Evolutionary conservation across 108 stramenopile genomes (phyloP).

Genomic region (Nitzschia putrida): DNA sequence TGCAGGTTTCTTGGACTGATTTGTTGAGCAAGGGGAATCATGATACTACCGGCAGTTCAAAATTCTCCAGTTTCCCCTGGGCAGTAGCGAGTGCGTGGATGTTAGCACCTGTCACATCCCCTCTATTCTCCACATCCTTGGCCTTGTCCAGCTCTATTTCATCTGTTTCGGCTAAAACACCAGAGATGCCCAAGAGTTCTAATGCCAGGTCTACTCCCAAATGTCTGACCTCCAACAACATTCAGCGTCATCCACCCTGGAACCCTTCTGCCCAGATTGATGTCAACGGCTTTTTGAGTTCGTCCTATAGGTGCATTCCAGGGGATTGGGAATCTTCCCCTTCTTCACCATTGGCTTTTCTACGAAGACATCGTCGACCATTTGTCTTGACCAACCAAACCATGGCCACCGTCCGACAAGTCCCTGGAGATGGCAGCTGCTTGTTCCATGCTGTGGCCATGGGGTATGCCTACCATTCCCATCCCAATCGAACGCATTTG

Average conservation of each 20-base stretch:
- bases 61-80: too few species aligned
- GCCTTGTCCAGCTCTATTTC: too few species aligned
- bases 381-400: constrained; percentile 1
- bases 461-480: constrained; percentile 27
- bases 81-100: too few species aligned
- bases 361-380: neutral
- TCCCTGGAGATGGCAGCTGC: constrained; percentile 93
- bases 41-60: too few species aligned
- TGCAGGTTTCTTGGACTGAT: too few species aligned
- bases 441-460: constrained; percentile 75
- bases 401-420: constrained; percentile 76
- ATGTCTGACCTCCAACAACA: too few species aligned
- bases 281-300: constrained; percentile 62
- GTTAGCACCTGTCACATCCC: too few species aligned
- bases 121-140: too few species aligned
- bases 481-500: constrained; percentile 59
- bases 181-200: too few species aligned
- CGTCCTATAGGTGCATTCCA: constrained; percentile 53
- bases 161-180: too few species aligned
- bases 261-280: constrained; percentile 75
- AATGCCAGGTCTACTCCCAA: too few species aligned
- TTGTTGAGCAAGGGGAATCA: too few species aligned
- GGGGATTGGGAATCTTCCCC: constrained; percentile 74
- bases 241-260: constrained; percentile 63
- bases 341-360: neutral